These are phyloP conservation scores for Sisymbrium altissimum DNA, from an alignment of 345 rosid species.

Conservation along the genomic window DNA sequence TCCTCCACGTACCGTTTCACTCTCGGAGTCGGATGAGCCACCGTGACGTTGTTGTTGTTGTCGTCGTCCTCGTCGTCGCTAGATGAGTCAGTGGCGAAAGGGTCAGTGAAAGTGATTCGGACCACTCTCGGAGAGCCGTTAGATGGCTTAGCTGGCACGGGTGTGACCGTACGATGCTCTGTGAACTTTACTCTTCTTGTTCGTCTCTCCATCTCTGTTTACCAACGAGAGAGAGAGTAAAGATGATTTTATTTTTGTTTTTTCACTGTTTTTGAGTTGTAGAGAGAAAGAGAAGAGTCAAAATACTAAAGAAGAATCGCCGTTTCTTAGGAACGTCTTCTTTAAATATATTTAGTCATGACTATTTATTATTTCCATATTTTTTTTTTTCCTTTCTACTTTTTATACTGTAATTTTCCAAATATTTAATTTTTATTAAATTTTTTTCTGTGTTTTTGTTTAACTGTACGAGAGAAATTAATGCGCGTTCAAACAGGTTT, in stretches of 20 bases:
- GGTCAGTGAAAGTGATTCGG: slow-evolving; percentile 24
- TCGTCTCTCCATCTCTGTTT: slow-evolving; percentile 31
- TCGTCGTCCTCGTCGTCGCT: slow-evolving; percentile 29
- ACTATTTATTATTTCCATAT: not conserved
- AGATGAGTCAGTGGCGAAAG: slow-evolving; percentile 34
- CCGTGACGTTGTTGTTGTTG: too few relatives aligned
- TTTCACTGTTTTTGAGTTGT: slow-evolving; percentile 2
- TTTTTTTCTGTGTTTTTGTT: not conserved
- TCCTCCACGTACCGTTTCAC: slow-evolving; percentile 29
- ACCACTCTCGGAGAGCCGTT: slow-evolving; percentile 17
- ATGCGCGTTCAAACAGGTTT: slow-evolving; percentile 15
- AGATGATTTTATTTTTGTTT: not conserved
- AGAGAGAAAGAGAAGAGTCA: slow-evolving; percentile 7
- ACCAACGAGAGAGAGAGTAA: not conserved
- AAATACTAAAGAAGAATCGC: slow-evolving; percentile 11
- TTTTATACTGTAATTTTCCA: not conserved
- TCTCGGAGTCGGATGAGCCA: not conserved
- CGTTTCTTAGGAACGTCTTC: slow-evolving; percentile 12
- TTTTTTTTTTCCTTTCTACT: not conserved
- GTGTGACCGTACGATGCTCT: slow-evolving; percentile 24
- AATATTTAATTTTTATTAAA: not conserved
- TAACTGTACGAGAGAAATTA: not conserved
- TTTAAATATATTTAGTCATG: slow-evolving; percentile 11
- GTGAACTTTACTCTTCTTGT: slow-evolving; percentile 32
- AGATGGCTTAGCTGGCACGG: not conserved